A percentile compares a stretch with the other conserved stretches of the same genome.
These are phyloP conservation scores for Annulohypoxylon maeteangense DNA, from an alignment of 495 filamentous ascomycete genomes.

Conservation along the genomic window DNA sequence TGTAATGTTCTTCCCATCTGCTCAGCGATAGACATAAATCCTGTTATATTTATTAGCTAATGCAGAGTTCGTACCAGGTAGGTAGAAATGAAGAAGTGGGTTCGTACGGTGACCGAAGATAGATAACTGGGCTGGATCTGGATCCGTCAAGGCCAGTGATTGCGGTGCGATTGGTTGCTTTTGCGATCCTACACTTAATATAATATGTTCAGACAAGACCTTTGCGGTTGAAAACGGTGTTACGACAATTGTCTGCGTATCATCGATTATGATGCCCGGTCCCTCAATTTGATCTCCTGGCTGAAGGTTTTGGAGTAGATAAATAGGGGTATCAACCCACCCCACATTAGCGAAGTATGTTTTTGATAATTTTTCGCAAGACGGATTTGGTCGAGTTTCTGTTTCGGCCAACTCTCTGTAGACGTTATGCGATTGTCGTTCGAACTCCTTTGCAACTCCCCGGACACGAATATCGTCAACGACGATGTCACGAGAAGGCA, in stretches of 20 bases:
- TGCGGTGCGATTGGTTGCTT: not conserved
- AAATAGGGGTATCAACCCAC: conserved; percentile 37
- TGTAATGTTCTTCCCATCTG: conserved; percentile 59
- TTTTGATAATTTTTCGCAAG: conserved; percentile 10
- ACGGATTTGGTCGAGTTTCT: not conserved
- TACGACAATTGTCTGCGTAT: conserved; percentile 45
- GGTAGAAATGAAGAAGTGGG: not conserved
- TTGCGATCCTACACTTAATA: conserved; percentile 27
- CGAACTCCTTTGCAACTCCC: conserved; percentile 28
- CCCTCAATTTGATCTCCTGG: conserved; percentile 34
- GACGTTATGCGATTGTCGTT: conserved; percentile 31
- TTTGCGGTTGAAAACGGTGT: conserved; percentile 37
- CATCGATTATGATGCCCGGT: conserved; percentile 43
- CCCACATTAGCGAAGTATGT: conserved; percentile 37
- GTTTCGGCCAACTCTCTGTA: conserved; percentile 24
- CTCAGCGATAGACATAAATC: conserved; percentile 57
- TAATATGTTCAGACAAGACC: conserved; percentile 37
- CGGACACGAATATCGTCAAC: conserved; percentile 67
- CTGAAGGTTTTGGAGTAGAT: conserved; percentile 25
- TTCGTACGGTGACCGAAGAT: conserved; percentile 42
- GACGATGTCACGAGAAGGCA: conserved; percentile 59
- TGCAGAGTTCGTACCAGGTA: not conserved
- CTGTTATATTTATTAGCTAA: not conserved
- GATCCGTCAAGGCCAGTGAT: conserved; percentile 23
- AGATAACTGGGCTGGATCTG: conserved; percentile 45